Evolutionary conservation across 1,284 basidiomycete genomes (phyloP), one percentile per base, ranked within the genome.

Genomic region (Malassezia cuniculi): DNA sequence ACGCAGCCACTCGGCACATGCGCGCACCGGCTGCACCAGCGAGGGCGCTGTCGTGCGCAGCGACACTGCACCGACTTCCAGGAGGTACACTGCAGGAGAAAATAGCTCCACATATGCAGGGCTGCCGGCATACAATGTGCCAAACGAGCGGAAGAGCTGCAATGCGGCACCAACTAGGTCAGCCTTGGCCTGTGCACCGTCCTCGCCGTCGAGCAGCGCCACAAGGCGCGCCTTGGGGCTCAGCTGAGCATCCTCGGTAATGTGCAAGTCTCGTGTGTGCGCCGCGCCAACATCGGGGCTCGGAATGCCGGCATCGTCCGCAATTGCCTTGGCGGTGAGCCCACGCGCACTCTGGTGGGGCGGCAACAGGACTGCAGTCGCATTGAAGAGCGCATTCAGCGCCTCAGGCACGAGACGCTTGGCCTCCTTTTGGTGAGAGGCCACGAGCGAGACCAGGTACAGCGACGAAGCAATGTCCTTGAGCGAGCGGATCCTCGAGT

Each of bases 321-420:
- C 50, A 3, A 48, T 33, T 14, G 28, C 31, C 31, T 69, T 68
- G 11, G 48, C 47, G 30, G 50, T 18, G 1, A 18, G 27, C n/a
- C n/a, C n/a, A n/a, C n/a, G n/a, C n/a, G n/a, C n/a, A n/a, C n/a
- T n/a, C n/a, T n/a, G n/a, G n/a, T n/a, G n/a, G 2, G 16, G 11
- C 3, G 53, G 82, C 0, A 79, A 74, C 7, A 95, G 75, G 52
- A 83, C 77, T 17, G 85, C 69, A 22, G 84, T 66, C 3, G 77
- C 66, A 45, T 80, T 80, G 12, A 79, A 71, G 22, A 85, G 60
- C 61, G 90, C 90, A 68, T 83, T 90, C 50, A 87, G 64, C 2
- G 76, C 83, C 68, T 99, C 93, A 0, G 93, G 93, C 3, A 93
- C 76, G 27, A 90, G 70, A 4, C 90, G 78, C 62, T 83, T 85